These are phyloP conservation scores for Monilinia fructicola DNA, from an alignment of 2,329 filamentous ascomycete genomes.

Conservation along the genomic window DNA sequence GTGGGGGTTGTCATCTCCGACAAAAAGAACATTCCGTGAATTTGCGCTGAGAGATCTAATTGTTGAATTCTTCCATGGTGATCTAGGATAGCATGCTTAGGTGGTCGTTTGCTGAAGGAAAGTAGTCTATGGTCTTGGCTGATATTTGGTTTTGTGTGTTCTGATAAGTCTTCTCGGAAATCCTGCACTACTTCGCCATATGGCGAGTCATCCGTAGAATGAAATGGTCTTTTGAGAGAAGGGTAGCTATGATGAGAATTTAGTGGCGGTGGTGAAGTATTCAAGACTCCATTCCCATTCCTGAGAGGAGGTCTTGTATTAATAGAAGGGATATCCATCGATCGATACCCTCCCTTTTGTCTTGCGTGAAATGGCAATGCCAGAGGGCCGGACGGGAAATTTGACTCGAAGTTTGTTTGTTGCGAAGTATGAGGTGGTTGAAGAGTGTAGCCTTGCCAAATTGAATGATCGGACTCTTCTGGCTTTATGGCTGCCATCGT, in stretches of 20 bases:
- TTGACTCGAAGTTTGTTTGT: constrained; percentile 35
- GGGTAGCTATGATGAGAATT: constrained; percentile 40
- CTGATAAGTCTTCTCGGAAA: constrained; percentile 38
- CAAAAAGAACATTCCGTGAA: constrained; percentile 87
- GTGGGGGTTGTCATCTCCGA: constrained; percentile 57
- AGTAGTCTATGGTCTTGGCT: constrained; percentile 41
- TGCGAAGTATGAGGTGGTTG: constrained; percentile 34
- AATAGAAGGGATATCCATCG: constrained; percentile 38
- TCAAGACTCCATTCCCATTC: constrained; percentile 33
- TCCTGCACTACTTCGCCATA: constrained; percentile 38
- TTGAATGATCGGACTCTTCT: constrained; percentile 38
- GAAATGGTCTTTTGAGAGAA: constrained; percentile 40
- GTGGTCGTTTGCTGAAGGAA: constrained; percentile 37
- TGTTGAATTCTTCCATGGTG: constrained; percentile 49
- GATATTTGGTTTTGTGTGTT: constrained; percentile 37
- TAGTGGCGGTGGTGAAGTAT: constrained; percentile 36
- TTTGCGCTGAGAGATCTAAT: constrained; percentile 61
- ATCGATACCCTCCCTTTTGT: constrained; percentile 37
- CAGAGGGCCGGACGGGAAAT: constrained; percentile 32
- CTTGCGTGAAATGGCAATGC: constrained; percentile 35
- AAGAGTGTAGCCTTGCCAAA: constrained; percentile 40
- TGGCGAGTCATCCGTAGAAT: constrained; percentile 33
- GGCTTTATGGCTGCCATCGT: constrained; percentile 41
- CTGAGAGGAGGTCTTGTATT: constrained; percentile 31
- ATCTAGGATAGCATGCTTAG: constrained; percentile 51